Conservation (phyloP, 192 early-diverging fungal genomes). For the Coemansia sp. region DNA sequence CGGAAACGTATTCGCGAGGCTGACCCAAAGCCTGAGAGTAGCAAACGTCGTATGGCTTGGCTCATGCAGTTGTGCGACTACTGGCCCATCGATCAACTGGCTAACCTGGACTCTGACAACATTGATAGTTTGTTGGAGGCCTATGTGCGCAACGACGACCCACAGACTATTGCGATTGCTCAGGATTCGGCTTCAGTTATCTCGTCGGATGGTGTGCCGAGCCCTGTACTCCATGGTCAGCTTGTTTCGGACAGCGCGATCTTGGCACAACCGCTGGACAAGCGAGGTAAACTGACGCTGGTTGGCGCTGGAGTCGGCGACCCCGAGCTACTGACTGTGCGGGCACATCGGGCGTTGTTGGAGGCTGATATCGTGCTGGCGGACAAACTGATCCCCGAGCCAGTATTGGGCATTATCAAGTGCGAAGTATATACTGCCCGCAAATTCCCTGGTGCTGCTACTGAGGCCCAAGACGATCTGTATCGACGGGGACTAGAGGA, state of each 20-base stretch:
- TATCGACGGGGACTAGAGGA: conserved; percentile 74
- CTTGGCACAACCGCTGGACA: not conserved
- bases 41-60: conserved; percentile 82
- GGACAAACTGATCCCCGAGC: conserved; percentile 74
- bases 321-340: conserved; percentile 77
- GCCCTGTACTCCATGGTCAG: conserved; percentile 16
- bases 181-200: not conserved
- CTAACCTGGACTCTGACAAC: conserved; percentile 63
- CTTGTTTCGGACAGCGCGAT: not conserved
- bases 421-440: conserved; percentile 68
- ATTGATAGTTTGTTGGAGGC: conserved; percentile 64
- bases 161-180: conserved; percentile 28
- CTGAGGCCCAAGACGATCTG: conserved; percentile 76
- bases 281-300: conserved; percentile 62
- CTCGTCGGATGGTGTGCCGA: conserved; percentile 32
- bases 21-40: conserved; percentile 65
- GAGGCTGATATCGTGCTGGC: conserved; percentile 84
- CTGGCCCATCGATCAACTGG: conserved; percentile 81
- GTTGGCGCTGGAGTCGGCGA: conserved; percentile 88
- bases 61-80: conserved; percentile 79
- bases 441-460: conserved; percentile 71
- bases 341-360: conserved; percentile 63
- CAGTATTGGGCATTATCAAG: conserved; percentile 54
- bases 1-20: conserved; percentile 64
- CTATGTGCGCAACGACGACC: conserved; percentile 57